phyloP scores from a whole-genome alignment of 495 filamentous ascomycete species.

The Lentithecium fluviatile region DNA sequence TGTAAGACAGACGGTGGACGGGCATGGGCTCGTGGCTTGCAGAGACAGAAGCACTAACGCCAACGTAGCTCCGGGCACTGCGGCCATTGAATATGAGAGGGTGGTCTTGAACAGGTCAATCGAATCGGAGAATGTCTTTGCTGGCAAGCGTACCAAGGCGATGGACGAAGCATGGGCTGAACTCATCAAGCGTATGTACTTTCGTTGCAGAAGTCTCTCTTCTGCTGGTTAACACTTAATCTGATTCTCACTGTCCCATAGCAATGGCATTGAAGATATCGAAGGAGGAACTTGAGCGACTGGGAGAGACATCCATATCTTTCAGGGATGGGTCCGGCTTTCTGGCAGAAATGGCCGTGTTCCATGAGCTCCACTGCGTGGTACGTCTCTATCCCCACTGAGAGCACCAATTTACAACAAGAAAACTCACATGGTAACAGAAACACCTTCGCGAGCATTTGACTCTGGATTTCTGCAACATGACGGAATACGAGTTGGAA shows the following conservation, averaged over 20 bases:
- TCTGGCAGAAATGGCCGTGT: constrained; percentile 10
- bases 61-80: not conserved
- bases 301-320: constrained; percentile 4
- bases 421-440: not conserved
- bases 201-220: too few species aligned
- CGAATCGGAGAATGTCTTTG: constrained; percentile 1
- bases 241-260: not conserved
- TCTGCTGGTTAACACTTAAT: too few species aligned
- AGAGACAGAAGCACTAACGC: too few species aligned
- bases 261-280: constrained; percentile 2
- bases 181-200: constrained; percentile 1
- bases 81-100: constrained; percentile 2
- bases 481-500: constrained; percentile 5
- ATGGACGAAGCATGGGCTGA: not conserved
- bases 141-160: not conserved
- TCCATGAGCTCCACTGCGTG: constrained; percentile 14
- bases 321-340: constrained; percentile 13
- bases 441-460: constrained; percentile 2
- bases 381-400: not conserved
- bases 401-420: too few species aligned
- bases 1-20: too few species aligned
- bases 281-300: not conserved
- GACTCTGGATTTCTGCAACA: not conserved
- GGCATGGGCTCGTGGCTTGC: too few species aligned
- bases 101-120: not conserved